Evolutionary conservation across 768 basidiomycete genomes (phyloP).

Genomic region (Tephrocybe rancida): DNA sequence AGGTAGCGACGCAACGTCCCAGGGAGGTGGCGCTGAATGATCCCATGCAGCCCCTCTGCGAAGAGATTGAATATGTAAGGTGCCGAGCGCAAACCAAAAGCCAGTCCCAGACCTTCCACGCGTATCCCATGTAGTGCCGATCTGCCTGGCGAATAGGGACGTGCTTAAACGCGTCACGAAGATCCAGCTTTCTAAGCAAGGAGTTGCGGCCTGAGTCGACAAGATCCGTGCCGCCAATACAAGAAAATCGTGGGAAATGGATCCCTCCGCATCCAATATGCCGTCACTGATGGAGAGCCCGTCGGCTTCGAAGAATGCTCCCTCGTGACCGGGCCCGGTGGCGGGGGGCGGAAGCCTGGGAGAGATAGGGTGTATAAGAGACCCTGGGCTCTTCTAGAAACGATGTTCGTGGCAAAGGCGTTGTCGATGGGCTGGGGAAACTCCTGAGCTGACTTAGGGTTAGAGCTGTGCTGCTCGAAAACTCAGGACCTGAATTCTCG

Average conservation of each 20-base stretch:
- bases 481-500: conserved; percentile 20
- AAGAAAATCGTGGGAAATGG: conserved; percentile 31
- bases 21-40: conserved; percentile 36
- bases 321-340: too few species aligned
- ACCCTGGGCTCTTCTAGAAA: too few species aligned
- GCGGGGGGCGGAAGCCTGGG: too few species aligned
- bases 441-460: too few species aligned
- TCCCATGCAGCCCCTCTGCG: conserved; percentile 42
- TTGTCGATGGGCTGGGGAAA: too few species aligned
- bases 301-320: conserved; percentile 23
- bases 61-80: conserved; percentile 44
- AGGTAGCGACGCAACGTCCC: conserved; percentile 32
- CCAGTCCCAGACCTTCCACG: conserved; percentile 32
- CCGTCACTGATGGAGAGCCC: conserved; percentile 28
- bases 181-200: conserved; percentile 34
- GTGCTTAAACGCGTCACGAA: conserved; percentile 38
- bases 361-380: too few species aligned
- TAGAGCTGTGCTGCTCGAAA: too few species aligned
- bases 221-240: conserved; percentile 25
- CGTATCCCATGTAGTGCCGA: conserved; percentile 33
- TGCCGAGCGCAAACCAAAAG: conserved; percentile 34
- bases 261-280: conserved; percentile 30
- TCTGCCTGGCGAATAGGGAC: conserved; percentile 32
- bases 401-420: too few species aligned
- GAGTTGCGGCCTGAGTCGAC: conserved; percentile 24